phyloP scores from a whole-genome alignment of 441 rosid genomes.

The Theobroma grandiflorum region DNA sequence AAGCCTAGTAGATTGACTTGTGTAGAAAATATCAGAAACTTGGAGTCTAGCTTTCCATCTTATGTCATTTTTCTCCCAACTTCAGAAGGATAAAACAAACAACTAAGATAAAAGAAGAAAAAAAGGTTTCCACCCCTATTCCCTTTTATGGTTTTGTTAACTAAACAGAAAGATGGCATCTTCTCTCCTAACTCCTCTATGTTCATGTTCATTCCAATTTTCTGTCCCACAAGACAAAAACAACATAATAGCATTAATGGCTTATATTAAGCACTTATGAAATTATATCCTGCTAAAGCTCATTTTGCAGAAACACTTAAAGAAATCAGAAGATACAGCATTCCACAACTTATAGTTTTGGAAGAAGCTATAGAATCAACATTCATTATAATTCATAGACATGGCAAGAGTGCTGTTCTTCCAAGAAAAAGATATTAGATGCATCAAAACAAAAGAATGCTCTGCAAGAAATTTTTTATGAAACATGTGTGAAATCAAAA shows the following conservation, averaged over 20 bases:
- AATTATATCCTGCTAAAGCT: slow-evolving; percentile 5
- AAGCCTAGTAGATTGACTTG: background rate
- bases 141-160: background rate
- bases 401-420: background rate
- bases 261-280: background rate
- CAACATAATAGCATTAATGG: background rate
- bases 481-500: background rate
- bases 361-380: background rate
- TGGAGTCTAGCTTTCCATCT: background rate
- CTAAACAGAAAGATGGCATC: background rate
- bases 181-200: background rate
- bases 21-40: background rate
- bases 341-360: background rate
- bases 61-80: background rate
- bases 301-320: background rate
- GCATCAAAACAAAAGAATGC: background rate
- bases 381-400: background rate
- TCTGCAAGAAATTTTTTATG: no score
- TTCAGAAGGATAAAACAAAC: background rate
- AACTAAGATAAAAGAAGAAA: background rate
- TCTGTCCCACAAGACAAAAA: background rate
- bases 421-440: background rate
- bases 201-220: background rate
- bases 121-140: background rate
- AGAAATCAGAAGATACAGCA: background rate